A percentile compares a stretch with the other conserved stretches of the same genome.
These are phyloP conservation scores for Aureobasidium uvarum DNA, from an alignment of 2,329 filamentous ascomycete species.

Conservation along the genomic window DNA sequence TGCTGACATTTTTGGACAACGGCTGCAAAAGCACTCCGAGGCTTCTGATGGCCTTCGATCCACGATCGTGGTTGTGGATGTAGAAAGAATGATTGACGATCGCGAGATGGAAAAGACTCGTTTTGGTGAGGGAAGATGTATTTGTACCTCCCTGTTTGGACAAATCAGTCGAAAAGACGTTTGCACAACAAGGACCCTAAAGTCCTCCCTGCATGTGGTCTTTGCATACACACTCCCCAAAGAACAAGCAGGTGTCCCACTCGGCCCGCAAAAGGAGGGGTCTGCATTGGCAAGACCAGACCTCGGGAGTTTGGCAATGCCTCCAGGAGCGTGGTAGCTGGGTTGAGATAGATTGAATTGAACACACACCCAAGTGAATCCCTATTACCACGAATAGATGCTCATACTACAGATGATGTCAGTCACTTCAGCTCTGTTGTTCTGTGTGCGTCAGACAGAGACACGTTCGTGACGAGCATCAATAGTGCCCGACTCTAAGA, in stretches of 20 bases:
- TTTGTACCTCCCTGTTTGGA: slow-evolving; percentile 15
- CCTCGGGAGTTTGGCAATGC: neutral
- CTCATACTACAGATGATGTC: slow-evolving; percentile 5
- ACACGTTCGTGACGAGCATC: slow-evolving; percentile 22
- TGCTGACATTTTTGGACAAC: slow-evolving; percentile 7
- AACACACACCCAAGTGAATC: neutral
- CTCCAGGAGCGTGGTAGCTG: slow-evolving; percentile 9
- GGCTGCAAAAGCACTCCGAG: neutral
- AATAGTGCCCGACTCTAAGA: neutral
- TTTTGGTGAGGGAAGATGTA: neutral
- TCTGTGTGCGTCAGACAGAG: slow-evolving; percentile 17
- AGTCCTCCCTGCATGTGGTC: slow-evolving; percentile 23
- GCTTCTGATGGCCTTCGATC: neutral
- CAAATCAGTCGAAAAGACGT: neutral
- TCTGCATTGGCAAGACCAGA: slow-evolving; percentile 9
- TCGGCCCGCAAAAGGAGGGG: slow-evolving; percentile 24
- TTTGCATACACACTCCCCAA: neutral
- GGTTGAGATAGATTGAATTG: slow-evolving; percentile 11
- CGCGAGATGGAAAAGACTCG: neutral
- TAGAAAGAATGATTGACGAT: slow-evolving; percentile 3
- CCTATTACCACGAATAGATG: neutral
- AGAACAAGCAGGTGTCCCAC: neutral
- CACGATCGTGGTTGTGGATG: neutral
- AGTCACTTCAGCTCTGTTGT: neutral
- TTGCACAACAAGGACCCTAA: slow-evolving; percentile 17